Base-by-base conservation (phyloP, 2,329 filamentous ascomycete species). In the Nothophoma quercina region DNA sequence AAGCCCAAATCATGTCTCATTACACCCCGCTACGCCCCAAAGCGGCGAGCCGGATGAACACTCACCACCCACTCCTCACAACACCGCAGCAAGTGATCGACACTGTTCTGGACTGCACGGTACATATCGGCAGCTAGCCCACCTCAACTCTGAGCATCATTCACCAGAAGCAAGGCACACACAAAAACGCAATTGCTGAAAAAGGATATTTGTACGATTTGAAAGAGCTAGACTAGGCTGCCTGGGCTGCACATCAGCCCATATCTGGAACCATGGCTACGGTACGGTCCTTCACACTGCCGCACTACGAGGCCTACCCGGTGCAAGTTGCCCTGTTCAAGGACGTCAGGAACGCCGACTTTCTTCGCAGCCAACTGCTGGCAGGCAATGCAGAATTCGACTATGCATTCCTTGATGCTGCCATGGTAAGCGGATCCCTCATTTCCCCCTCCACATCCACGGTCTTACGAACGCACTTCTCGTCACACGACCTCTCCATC, bases 321-420 rank as follows among this genome's bases (percentile, higher is more conserved):
- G 79, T 96, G 23, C 87, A 95, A 73, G 77, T 91, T 41, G 87
- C 85, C 34, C 78, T 96, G 25, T 97, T 95, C 78, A 83, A 80
- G 18, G 79, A 90, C 71, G 85, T 98, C 50, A 73, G 83, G 56
- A 99, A 99, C 72, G 84, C 91, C 9, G 76, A 83, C 1, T 92
- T 88, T 68, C 80, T 99, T 34, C 88, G 92, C 44, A 81, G 88
- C 63, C 93, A 97, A 77, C 85, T 99, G 5, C 81, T 98, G n/a
- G 83, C 85, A 5, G 89, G 90, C 44, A 96, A 98, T 70, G 69
- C 85, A 9, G 87, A 88, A 7, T 98, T 93, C 65, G 92, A 98
- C 75, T 98, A 98, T 79, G 92, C 93, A 26, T 89, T 99, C 62
- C 84, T 99, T 38, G 93, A 99, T 76, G 92, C 92, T 16, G 86